These are phyloP conservation scores for Erodium maritimum DNA, from an alignment of 345 rosid genomes.

Conservation along the genomic window DNA sequence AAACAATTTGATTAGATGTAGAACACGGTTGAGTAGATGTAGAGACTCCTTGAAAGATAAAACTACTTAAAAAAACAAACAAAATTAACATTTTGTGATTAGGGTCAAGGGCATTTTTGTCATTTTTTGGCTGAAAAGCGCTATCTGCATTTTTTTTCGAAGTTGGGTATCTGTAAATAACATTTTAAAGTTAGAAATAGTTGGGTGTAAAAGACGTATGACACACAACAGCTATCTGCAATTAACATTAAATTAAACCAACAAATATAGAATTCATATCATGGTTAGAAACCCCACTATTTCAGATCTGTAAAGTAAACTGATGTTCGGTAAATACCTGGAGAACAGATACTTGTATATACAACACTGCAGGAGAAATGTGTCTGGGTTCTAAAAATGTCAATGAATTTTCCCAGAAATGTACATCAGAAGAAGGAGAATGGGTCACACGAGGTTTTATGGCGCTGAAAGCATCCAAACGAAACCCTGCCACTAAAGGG, in stretches of 20 bases:
- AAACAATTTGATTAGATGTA: too few relatives aligned
- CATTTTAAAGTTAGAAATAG: too few relatives aligned
- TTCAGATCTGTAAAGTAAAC: neutral
- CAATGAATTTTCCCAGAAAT: conserved; percentile 44
- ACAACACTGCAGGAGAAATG: conserved; percentile 66
- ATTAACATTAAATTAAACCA: neutral
- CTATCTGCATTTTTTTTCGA: too few relatives aligned
- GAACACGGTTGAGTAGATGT: too few relatives aligned
- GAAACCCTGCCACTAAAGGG: conserved; percentile 72
- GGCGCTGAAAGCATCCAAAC: conserved; percentile 67
- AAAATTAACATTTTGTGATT: too few relatives aligned
- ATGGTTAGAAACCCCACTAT: neutral
- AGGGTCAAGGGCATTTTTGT: too few relatives aligned
- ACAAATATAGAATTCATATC: neutral
- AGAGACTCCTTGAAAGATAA: too few relatives aligned
- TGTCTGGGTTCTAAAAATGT: conserved; percentile 65
- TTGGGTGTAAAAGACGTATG: too few relatives aligned
- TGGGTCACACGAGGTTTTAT: conserved; percentile 73
- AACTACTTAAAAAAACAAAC: too few relatives aligned
- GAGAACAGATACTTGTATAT: conserved; percentile 71
- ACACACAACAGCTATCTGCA: too few relatives aligned
- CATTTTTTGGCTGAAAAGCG: too few relatives aligned
- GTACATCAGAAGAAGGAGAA: conserved; percentile 58
- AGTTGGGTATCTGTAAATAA: too few relatives aligned
- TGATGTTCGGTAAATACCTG: conserved; percentile 40